A percentile compares a stretch with the other conserved stretches of the same genome.
Evolutionary conservation across 2,329 filamentous ascomycete species (phyloP).

Genomic region (Verticillium dahliae): DNA sequence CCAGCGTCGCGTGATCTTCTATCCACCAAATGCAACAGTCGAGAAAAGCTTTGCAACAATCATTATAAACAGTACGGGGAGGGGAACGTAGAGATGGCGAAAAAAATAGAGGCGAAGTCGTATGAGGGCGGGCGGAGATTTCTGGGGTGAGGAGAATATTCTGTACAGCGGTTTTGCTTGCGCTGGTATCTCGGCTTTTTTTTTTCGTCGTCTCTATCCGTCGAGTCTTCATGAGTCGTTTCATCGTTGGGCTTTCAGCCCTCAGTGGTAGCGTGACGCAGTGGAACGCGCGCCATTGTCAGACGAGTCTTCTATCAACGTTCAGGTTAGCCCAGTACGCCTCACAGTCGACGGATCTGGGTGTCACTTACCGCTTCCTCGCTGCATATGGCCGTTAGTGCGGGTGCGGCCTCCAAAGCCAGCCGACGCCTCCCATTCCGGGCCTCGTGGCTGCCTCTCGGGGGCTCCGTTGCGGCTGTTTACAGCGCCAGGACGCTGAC

Average conservation of each 20-base stretch:
- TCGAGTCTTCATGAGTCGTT: constrained; percentile 13
- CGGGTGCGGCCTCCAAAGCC: constrained; percentile 50
- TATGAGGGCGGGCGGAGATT: neutral
- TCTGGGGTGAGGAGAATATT: neutral
- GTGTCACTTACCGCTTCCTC: constrained; percentile 50
- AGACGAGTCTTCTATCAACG: constrained; percentile 28
- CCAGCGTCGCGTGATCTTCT: constrained; percentile 21
- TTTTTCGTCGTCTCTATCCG: constrained; percentile 28
- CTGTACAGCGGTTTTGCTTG: neutral
- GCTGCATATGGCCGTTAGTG: constrained; percentile 54
- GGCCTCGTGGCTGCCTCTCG: constrained; percentile 58
- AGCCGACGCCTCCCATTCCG: constrained; percentile 50
- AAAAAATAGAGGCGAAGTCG: neutral
- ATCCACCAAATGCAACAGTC: constrained; percentile 20
- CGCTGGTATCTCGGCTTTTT: neutral
- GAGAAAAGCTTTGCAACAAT: constrained; percentile 15
- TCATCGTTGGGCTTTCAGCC: constrained; percentile 6
- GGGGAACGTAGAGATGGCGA: constrained; percentile 6
- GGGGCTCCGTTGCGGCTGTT: constrained; percentile 38
- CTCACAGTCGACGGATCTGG: too few relatives aligned
- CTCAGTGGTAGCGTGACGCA: constrained; percentile 11
- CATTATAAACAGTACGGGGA: constrained; percentile 30
- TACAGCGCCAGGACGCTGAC: constrained; percentile 51
- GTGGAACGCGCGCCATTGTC: constrained; percentile 29
- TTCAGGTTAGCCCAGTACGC: constrained; percentile 5